These are phyloP conservation scores for Megacollybia platyphylla DNA, from an alignment of 1,284 basidiomycete species.

Conservation along the genomic window DNA sequence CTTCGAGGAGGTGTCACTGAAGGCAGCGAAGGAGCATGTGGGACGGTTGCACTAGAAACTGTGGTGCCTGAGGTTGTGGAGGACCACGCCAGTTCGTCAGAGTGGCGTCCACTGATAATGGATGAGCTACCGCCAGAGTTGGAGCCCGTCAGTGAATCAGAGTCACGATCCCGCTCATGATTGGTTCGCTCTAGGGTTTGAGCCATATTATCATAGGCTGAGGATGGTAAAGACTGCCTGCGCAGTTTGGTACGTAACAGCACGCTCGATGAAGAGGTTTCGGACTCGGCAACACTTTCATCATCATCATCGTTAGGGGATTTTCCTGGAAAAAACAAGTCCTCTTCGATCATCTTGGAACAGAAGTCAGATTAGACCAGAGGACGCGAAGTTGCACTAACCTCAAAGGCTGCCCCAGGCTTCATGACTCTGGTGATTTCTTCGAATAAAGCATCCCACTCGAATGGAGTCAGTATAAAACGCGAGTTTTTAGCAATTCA, in stretches of 20 bases:
- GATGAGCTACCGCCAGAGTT: not conserved
- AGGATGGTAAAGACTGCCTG: not conserved
- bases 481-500: slow-evolving; percentile 8
- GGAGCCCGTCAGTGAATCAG: not conserved
- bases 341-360: slow-evolving; percentile 54
- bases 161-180: not conserved
- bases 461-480: slow-evolving; percentile 3
- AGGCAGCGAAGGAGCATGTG: not conserved
- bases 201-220: not conserved
- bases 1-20: not conserved
- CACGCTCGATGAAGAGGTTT: slow-evolving; percentile 2
- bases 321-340: slow-evolving; percentile 54
- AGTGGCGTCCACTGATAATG: not conserved
- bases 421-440: slow-evolving; percentile 58
- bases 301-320: slow-evolving; percentile 14
- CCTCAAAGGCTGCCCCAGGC: slow-evolving; percentile 54
- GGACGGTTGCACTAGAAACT: not conserved
- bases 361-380: slow-evolving; percentile 1
- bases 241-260: not conserved
- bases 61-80: not conserved
- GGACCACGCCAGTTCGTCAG: slow-evolving; percentile 1
- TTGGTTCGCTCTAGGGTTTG: not conserved
- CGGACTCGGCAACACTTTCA: slow-evolving; percentile 4
- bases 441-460: slow-evolving; percentile 57
- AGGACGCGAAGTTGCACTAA: slow-evolving; percentile 12